A percentile compares a stretch with the other conserved stretches of the same genome.
phyloP scores from a whole-genome alignment of 2,329 filamentous ascomycete genomes.

The Chrysoporthe deuterocubensis region DNA sequence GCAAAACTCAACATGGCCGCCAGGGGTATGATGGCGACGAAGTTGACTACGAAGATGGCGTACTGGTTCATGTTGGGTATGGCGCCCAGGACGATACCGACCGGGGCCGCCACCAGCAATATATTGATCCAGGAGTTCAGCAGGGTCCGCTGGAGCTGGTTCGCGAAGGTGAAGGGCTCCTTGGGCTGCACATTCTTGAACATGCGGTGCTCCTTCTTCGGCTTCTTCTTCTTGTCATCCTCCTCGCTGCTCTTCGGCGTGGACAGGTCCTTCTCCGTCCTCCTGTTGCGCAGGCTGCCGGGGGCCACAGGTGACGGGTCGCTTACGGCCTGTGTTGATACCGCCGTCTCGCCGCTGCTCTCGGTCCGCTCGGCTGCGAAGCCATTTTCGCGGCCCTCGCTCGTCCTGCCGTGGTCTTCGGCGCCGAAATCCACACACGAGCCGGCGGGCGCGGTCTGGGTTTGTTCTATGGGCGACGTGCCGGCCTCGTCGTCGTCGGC shows the following conservation, averaged over 20 bases:
- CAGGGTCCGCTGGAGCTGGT: slow-evolving; percentile 74
- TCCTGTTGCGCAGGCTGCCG: slow-evolving; percentile 26
- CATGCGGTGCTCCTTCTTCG: slow-evolving; percentile 45
- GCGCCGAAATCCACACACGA: not conserved
- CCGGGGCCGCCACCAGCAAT: slow-evolving; percentile 75
- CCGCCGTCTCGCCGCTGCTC: slow-evolving; percentile 31
- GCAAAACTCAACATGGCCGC: slow-evolving; percentile 86
- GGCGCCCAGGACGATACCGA: slow-evolving; percentile 77
- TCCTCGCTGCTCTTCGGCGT: slow-evolving; percentile 28
- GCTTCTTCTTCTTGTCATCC: slow-evolving; percentile 38
- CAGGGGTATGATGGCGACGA: slow-evolving; percentile 87
- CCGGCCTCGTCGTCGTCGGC: slow-evolving; percentile 33
- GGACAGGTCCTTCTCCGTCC: slow-evolving; percentile 34
- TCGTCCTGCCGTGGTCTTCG: slow-evolving; percentile 5
- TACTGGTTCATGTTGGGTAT: slow-evolving; percentile 57
- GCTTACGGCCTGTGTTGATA: slow-evolving; percentile 17
- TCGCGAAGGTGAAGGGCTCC: slow-evolving; percentile 60
- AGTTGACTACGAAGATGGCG: slow-evolving; percentile 85
- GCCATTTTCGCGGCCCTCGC: slow-evolving; percentile 33
- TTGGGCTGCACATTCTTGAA: slow-evolving; percentile 54
- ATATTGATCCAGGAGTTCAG: slow-evolving; percentile 88
- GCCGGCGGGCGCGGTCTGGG: slow-evolving; percentile 36
- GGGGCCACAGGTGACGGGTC: slow-evolving; percentile 13
- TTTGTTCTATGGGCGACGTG: slow-evolving; percentile 40
- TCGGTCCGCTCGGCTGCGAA: slow-evolving; percentile 33